Evolutionary conservation across 1,284 basidiomycete genomes (phyloP).

Genomic region (Meripilus lineatus): DNA sequence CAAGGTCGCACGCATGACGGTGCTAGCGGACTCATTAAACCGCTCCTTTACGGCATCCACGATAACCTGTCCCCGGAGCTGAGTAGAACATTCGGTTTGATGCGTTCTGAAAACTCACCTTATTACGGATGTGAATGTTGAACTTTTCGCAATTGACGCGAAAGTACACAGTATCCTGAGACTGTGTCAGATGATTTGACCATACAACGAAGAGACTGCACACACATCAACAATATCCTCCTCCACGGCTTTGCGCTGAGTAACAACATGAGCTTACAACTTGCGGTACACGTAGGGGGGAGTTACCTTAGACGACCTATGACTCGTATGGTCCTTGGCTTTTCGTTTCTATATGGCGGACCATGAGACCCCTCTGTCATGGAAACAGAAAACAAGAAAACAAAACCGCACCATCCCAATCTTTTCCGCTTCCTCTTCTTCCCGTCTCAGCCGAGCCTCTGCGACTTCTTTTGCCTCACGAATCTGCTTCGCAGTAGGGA

Average conservation of each 20-base stretch:
- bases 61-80: conserved; percentile 70
- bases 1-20: conserved; percentile 68
- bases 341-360: conserved; percentile 50
- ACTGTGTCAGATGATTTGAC: conserved; percentile 1
- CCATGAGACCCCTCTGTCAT: conserved; percentile 10
- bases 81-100: conserved; percentile 5
- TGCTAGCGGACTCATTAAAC: conserved; percentile 71
- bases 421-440: conserved; percentile 68
- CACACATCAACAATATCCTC: conserved; percentile 66
- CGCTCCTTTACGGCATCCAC: conserved; percentile 70
- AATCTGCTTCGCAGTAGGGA: conserved; percentile 73
- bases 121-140: conserved; percentile 84
- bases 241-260: conserved; percentile 53
- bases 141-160: conserved; percentile 88
- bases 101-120: conserved; percentile 39
- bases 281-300: no score
- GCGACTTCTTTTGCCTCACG: conserved; percentile 65
- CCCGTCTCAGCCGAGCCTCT: conserved; percentile 53
- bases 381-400: conserved; percentile 6
- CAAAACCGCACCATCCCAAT: conserved; percentile 57
- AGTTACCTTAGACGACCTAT: conserved; percentile 50
- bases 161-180: conserved; percentile 70
- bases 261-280: no score
- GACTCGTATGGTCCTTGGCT: conserved; percentile 42
- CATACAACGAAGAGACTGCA: conserved; percentile 6